Base-by-base conservation (phyloP, 345 rosid genomes). In the Arabidopsis suecica region DNA sequence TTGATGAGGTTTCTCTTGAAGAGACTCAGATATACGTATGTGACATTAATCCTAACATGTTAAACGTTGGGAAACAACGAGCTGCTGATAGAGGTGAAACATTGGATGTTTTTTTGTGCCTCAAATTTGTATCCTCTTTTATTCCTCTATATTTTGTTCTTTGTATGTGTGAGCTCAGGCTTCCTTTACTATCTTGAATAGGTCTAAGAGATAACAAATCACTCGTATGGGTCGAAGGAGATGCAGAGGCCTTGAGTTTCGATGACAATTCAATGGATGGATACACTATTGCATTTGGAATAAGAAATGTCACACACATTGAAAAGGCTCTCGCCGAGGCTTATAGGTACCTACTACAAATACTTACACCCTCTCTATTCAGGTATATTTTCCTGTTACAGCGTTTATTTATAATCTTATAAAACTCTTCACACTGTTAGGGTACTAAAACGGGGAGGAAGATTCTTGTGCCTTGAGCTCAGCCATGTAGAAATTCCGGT, bases 271-370 rank as follows among this genome's bases (percentile, higher is more conserved):
- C 93, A 45, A 86, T 95, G 99, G 98, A 95, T 83, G 93, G 96
- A 54, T 95, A 90, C 83, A 89, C 98, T 42, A 86, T 95, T 76
- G 99, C 99, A 61, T 95, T 95, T 84, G 99, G 99, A 60, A 95
- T 95, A 49, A 88, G 99, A 80, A 95, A 95, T 82, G 99, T 92
- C 41, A 95, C 99, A 5, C 98, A 90, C 82, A 89, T 95, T 28
- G 99, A 92, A 81, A 95, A 90, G 82, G 94, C 77, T 76, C 94
- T 95, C 4, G 81, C 91, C 33, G 99, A 95, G 83, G 99, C 97
- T 59, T 82, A 90, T 69, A 85, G 95, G 95, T 86, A 28, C 68
- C 54, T 25, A 5, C 9, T 42, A 67, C 56, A 40, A 14, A 42
- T 41, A 59, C 54, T 7, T 34, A 2, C 37, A 72, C 23, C 62